These are phyloP conservation scores for Cinnamomum chago DNA, from an alignment of 164 flowering plant species.

Conservation along the genomic window DNA sequence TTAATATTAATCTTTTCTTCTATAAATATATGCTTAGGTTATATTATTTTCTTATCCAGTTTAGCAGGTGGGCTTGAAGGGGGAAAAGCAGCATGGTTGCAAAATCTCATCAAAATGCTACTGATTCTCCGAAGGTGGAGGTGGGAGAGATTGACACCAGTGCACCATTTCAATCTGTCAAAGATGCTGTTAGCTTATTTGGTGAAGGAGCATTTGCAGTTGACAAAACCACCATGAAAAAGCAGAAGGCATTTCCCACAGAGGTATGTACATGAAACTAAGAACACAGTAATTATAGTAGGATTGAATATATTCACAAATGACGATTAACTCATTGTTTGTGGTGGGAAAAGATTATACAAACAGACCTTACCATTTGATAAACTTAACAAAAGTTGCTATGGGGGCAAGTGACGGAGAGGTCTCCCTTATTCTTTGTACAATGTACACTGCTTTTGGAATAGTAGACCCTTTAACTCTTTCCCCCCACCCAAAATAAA, in stretches of 20 bases:
- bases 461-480: no score
- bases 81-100: constrained; percentile 38
- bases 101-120: constrained; percentile 37
- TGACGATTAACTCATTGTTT: no score
- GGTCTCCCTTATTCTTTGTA: no score
- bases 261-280: constrained; percentile 42
- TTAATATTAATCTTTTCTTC: background rate
- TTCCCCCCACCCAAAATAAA: no score
- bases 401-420: no score
- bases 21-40: background rate
- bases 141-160: constrained; percentile 96
- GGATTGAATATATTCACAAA: no score
- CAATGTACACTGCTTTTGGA: no score
- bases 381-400: no score
- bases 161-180: constrained; percentile 94
- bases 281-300: no score
- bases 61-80: background rate
- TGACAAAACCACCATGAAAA: constrained; percentile 55
- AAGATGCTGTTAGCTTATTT: constrained; percentile 86
- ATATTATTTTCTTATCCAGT: background rate
- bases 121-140: constrained; percentile 54
- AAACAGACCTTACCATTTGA: no score
- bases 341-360: no score
- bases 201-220: constrained; percentile 85
- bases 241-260: constrained; percentile 53